Evolutionary conservation across 495 filamentous ascomycete genomes (phyloP).

Genomic region (Copromyces sp.): DNA sequence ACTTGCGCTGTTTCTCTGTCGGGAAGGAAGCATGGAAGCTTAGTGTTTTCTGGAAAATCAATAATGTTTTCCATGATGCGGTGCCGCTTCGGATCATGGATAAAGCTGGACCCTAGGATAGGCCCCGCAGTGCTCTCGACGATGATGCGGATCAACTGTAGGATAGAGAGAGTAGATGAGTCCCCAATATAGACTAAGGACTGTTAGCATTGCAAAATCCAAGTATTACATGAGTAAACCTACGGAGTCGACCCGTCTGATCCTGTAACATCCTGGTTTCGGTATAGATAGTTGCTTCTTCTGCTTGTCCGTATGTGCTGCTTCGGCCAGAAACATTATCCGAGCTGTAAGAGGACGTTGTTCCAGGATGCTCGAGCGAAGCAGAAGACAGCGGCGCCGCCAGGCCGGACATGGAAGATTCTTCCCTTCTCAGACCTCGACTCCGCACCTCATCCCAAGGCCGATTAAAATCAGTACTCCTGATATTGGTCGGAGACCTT

Average conservation of each 20-base stretch:
- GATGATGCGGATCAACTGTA: conserved; percentile 63
- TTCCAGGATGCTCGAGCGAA: conserved; percentile 11
- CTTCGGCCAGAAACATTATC: conserved; percentile 43
- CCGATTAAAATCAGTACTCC: conserved; percentile 7
- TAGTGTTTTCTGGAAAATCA: conserved; percentile 33
- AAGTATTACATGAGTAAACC: conserved; percentile 16
- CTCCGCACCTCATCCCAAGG: conserved; percentile 17
- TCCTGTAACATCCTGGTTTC: conserved; percentile 51
- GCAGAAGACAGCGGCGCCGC: conserved; percentile 9
- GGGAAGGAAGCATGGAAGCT: conserved; percentile 41
- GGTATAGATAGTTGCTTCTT: conserved; percentile 48
- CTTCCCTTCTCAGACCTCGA: conserved; percentile 5
- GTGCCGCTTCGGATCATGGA: conserved; percentile 57
- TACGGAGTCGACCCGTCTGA: conserved; percentile 44
- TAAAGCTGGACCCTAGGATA: conserved; percentile 47
- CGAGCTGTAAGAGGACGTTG: conserved; percentile 25
- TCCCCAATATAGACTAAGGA: conserved; percentile 57
- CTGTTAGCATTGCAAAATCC: not conserved
- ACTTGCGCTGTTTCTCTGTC: conserved; percentile 43
- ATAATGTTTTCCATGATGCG: conserved; percentile 56
- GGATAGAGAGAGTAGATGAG: conserved; percentile 59
- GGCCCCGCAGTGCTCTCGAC: conserved; percentile 55
- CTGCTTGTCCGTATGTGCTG: conserved; percentile 38
- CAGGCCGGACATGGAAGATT: conserved; percentile 13
- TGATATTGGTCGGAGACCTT: conserved; percentile 7